Evolutionary conservation across 2,329 filamentous ascomycete species (phyloP).

Genomic region (Leptographium wingfieldii): DNA sequence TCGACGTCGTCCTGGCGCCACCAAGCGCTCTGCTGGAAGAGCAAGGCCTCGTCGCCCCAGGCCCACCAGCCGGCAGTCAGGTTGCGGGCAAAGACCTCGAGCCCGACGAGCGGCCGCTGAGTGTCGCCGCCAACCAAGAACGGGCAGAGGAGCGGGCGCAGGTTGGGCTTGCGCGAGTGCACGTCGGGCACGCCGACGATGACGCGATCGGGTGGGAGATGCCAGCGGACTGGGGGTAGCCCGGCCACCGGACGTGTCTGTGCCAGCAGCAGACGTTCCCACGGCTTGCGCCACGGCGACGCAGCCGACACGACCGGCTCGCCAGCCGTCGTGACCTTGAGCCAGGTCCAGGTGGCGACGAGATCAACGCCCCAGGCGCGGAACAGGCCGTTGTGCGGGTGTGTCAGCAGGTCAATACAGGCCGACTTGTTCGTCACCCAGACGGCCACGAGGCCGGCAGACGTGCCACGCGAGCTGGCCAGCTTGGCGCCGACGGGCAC

Average conservation of each 20-base stretch:
- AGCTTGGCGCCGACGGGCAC: conserved; percentile 47
- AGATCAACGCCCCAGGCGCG: conserved; percentile 52
- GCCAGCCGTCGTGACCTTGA: conserved; percentile 56
- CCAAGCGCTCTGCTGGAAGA: conserved; percentile 42
- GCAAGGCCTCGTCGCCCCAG: conserved; percentile 63
- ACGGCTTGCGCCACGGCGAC: conserved; percentile 58
- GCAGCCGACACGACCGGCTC: conserved; percentile 51
- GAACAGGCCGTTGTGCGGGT: conserved; percentile 42
- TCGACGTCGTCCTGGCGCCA: conserved; percentile 1
- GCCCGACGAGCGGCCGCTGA: conserved; percentile 26
- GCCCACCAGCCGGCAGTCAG: conserved; percentile 65
- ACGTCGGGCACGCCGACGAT: conserved; percentile 60
- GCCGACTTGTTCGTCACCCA: conserved; percentile 68
- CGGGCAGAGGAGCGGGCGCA: conserved; percentile 45
- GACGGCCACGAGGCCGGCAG: conserved; percentile 44
- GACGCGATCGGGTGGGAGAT: conserved; percentile 31
- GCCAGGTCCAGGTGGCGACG: conserved; percentile 64
- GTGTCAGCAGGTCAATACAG: conserved; percentile 40
- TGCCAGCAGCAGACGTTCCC: conserved; percentile 59
- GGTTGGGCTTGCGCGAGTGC: conserved; percentile 67
- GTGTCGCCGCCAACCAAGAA: conserved; percentile 12
- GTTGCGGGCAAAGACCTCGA: conserved; percentile 70
- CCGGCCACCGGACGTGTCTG: conserved; percentile 18
- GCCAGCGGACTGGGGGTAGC: neutral
- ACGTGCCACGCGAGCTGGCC: conserved; percentile 28